A percentile compares a stretch with the other conserved stretches of the same genome.
These are phyloP conservation scores for Emydomyces testavorans DNA, from an alignment of 2,329 filamentous ascomycete genomes.

Conservation along the genomic window DNA sequence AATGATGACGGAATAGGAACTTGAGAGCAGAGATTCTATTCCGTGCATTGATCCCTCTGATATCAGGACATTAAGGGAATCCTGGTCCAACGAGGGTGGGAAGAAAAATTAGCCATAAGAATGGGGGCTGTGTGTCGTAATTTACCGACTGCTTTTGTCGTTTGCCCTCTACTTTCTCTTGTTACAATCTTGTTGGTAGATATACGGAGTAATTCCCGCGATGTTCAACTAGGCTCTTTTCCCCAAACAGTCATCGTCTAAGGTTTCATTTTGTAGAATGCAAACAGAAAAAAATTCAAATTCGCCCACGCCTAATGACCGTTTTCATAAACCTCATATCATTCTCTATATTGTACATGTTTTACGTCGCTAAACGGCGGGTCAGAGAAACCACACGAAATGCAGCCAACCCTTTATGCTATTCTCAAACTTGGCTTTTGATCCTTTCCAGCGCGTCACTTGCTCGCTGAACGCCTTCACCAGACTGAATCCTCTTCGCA, in stretches of 20 bases:
- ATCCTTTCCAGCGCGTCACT: constrained; percentile 26
- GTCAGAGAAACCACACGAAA: not conserved
- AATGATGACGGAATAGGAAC: constrained; percentile 3
- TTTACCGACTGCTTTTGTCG: constrained; percentile 2
- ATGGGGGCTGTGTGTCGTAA: constrained; percentile 2
- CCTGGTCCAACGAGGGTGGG: constrained; percentile 11
- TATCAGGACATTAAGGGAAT: constrained; percentile 10
- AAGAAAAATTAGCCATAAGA: constrained; percentile 5
- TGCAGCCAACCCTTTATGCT: not conserved
- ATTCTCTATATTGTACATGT: constrained; percentile 3
- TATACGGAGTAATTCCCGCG: constrained; percentile 9
- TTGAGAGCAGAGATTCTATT: constrained; percentile 4
- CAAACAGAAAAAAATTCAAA: not conserved
- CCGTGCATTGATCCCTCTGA: not conserved
- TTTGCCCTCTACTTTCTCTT: constrained; percentile 7
- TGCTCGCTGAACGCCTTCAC: constrained; percentile 25
- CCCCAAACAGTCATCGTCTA: not conserved
- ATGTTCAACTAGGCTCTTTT: constrained; percentile 9
- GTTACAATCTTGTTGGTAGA: constrained; percentile 9
- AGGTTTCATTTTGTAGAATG: not conserved
- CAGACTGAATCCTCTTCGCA: constrained; percentile 27
- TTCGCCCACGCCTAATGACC: not conserved
- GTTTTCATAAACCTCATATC: not conserved
- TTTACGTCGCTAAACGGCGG: not conserved
- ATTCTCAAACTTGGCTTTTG: constrained; percentile 12